Percentiles rank a stretch among this genome's conserved stretches.
These are phyloP conservation scores for Solanum chiquidenum DNA, from an alignment of 257 asterid species.

Conservation along the genomic window DNA sequence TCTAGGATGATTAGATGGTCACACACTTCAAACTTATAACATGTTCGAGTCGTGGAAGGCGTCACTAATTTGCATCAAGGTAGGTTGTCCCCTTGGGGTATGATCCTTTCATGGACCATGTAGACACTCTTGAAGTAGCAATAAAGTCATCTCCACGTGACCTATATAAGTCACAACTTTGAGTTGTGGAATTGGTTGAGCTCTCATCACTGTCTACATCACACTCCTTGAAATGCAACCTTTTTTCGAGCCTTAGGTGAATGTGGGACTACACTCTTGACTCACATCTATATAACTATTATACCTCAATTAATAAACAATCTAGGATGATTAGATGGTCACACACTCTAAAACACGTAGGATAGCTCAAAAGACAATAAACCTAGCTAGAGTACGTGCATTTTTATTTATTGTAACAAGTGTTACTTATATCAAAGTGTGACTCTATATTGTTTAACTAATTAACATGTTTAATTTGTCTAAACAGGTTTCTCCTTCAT, in stretches of 20 bases:
- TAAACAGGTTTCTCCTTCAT: conserved; percentile 16
- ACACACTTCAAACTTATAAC: not conserved
- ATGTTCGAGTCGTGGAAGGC: not conserved
- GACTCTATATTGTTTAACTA: not conserved
- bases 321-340: not conserved
- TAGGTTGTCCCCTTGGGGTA: not conserved
- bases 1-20: not conserved
- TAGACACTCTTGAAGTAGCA: not conserved
- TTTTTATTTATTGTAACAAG: not conserved
- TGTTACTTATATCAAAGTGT: not conserved
- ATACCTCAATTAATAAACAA: not conserved
- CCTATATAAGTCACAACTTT: not conserved
- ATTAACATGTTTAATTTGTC: not conserved
- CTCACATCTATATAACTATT: not conserved
- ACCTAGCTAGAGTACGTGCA: not conserved
- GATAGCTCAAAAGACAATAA: not conserved
- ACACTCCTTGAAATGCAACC: not conserved
- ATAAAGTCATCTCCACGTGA: not conserved
- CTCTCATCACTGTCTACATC: not conserved
- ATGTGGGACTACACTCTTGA: not conserved
- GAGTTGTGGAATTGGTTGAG: not conserved
- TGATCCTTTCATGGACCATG: not conserved
- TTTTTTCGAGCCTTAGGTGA: not conserved
- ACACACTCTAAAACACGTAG: not conserved
- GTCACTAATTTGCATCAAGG: not conserved